Evolutionary conservation across 2,329 filamentous ascomycete species (phyloP).

Genomic region (Orbilia blumenaviensis): DNA sequence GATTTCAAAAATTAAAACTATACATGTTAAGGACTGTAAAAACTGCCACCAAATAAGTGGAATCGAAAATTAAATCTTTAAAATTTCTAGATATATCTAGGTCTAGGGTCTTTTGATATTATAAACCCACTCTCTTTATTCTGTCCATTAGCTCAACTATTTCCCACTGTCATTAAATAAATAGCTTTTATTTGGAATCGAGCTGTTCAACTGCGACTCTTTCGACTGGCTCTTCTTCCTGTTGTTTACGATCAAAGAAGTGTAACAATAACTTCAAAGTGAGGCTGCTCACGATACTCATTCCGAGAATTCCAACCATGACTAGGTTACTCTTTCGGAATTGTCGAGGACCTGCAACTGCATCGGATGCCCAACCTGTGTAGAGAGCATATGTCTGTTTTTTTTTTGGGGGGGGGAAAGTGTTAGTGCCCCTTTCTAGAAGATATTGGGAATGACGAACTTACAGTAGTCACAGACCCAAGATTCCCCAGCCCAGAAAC

Average conservation of each 20-base stretch:
- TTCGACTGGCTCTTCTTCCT: neutral
- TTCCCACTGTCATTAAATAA: too few relatives aligned
- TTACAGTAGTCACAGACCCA: constrained; percentile 77
- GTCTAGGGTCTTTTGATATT: too few relatives aligned
- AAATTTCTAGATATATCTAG: too few relatives aligned
- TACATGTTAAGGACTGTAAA: too few relatives aligned
- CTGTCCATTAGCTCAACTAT: too few relatives aligned
- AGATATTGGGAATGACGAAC: neutral
- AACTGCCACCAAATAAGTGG: too few relatives aligned
- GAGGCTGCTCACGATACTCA: constrained; percentile 72
- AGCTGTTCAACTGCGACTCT: neutral
- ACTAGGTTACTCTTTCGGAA: constrained; percentile 84
- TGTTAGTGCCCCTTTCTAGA: constrained; percentile 1
- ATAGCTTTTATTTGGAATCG: neutral
- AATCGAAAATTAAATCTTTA: too few relatives aligned
- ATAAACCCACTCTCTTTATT: too few relatives aligned
- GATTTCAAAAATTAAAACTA: too few relatives aligned
- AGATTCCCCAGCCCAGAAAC: constrained; percentile 88
- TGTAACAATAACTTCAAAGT: constrained; percentile 30
- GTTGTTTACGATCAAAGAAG: constrained; percentile 25
- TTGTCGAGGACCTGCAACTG: constrained; percentile 72
- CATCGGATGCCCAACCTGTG: constrained; percentile 83
- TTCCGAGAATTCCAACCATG: constrained; percentile 84
- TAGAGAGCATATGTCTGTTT: constrained; percentile 83
- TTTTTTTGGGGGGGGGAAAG: too few relatives aligned